Base-by-base conservation (phyloP, 2,329 filamentous ascomycete genomes). In the Aspergillus ibericus region DNA sequence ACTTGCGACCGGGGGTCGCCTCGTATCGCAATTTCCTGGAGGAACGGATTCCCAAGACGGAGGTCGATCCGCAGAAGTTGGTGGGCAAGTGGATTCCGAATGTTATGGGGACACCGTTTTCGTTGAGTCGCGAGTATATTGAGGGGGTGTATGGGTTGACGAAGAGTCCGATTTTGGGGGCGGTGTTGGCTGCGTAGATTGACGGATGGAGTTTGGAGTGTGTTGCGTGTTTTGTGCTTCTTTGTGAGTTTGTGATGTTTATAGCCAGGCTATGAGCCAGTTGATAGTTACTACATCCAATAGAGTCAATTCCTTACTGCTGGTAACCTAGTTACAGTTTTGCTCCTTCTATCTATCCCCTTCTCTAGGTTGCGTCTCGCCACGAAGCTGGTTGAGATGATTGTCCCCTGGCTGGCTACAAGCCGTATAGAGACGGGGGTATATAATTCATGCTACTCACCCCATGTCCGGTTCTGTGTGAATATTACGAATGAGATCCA, bases 51-150 rank as follows among this genome's bases (percentile, higher is more conserved):
- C 42, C 50, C 8, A 32, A 44, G 22, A 34, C 44, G 3, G 51
- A 54, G 18, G 16, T 58, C 5, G 38, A 54, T n/a, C 50, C 51
- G 13, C 25, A 35, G 7, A 53, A 55, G 44, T 9, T 58, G 18
- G 46, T 58, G 29, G 56, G 51, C 6, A 47, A 48, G 8, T 58
- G 51, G 50, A 49, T 58, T 46, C 51, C 56, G 1, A 58, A 58
- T 35, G 42, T 58, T 0, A 53, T 49, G 15, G 56, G 50, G 6
- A 48, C 42, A 46, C 56, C 56, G 15, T 58, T 58, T 10, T 44
- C 36, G 25, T 18, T 53, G n/a, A 53, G 25, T 32, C 22, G 18
- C 5, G 38, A 42, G 36, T 53, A 53, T n/a, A 18, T 53, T 1
- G 35, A 32, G 36, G 35, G 38, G 15, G 50, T 53, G 16, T 27